Evolutionary conservation across 306 rosid genomes (phyloP).

Genomic region (Malus asiatica): DNA sequence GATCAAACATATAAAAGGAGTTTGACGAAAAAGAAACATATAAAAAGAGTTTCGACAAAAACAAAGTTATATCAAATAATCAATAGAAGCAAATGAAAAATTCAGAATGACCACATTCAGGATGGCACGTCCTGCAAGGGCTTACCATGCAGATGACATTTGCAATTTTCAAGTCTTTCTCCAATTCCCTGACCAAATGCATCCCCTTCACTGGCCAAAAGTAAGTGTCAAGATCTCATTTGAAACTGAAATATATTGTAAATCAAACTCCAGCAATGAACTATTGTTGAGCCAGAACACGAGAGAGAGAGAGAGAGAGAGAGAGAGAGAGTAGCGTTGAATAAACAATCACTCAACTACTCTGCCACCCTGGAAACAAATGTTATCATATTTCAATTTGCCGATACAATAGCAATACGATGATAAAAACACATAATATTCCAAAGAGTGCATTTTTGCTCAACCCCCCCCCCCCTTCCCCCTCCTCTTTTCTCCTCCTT

Average conservation of each 20-base stretch:
- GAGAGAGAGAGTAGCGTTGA: background rate
- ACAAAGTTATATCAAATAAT: background rate
- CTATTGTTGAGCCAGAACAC: background rate
- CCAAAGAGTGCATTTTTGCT: background rate
- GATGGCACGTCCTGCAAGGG: constrained; percentile 13
- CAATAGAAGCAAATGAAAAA: constrained; percentile 13
- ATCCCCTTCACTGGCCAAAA: constrained; percentile 99
- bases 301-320: background rate
- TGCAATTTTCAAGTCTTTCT: constrained; percentile 91
- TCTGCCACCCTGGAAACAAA: background rate
- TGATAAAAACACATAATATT: background rate
- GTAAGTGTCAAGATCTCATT: constrained; percentile 56
- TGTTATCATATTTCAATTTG: background rate
- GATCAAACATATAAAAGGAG: constrained; percentile 8
- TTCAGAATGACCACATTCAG: constrained; percentile 3
- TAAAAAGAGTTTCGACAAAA: too few relatives aligned
- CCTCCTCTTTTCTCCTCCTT: too few relatives aligned
- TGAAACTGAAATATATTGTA: constrained; percentile 10
- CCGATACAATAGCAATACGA: background rate
- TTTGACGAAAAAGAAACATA: too few relatives aligned
- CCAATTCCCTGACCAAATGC: constrained; percentile 97
- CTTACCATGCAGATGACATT: constrained; percentile 96
- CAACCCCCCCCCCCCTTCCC: background rate
- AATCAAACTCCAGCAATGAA: constrained; percentile 3
- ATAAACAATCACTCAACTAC: background rate